These are phyloP conservation scores for Candida sphagnicola DNA, from an alignment of 805 yeast genomes.

Conservation along the genomic window DNA sequence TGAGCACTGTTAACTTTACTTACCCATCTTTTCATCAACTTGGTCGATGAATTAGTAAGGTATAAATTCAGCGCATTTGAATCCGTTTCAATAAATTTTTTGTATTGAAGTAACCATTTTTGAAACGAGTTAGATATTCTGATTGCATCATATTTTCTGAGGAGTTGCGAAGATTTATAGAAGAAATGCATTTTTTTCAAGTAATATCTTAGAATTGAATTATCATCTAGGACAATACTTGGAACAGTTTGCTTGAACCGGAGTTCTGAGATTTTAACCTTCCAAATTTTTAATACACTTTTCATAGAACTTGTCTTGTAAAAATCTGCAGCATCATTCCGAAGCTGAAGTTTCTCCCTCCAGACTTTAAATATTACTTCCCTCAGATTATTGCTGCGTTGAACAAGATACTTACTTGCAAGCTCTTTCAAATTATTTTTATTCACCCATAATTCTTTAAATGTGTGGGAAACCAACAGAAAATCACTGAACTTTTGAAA, in stretches of 20 bases:
- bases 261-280: conserved; percentile 4
- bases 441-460: conserved; percentile 14
- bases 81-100: neutral
- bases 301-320: conserved; percentile 5
- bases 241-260: neutral
- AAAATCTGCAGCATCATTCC: conserved; percentile 10
- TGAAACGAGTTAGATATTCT: neutral
- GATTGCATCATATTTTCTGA: neutral
- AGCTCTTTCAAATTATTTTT: conserved; percentile 6
- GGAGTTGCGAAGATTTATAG: neutral
- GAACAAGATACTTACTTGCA: conserved; percentile 7
- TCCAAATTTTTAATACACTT: conserved; percentile 14
- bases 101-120: neutral
- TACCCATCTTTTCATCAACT: conserved; percentile 5
- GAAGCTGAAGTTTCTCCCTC: conserved; percentile 9
- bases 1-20: neutral
- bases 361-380: conserved; percentile 9
- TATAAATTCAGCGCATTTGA: neutral
- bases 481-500: conserved; percentile 6
- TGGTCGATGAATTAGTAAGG: neutral
- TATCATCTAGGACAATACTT: neutral
- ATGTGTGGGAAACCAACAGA: conserved; percentile 7
- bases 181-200: neutral
- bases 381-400: conserved; percentile 6
- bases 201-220: neutral